Evolutionary conservation across 305 asterid species (phyloP).

Genomic region (Fraxinus floribunda): DNA sequence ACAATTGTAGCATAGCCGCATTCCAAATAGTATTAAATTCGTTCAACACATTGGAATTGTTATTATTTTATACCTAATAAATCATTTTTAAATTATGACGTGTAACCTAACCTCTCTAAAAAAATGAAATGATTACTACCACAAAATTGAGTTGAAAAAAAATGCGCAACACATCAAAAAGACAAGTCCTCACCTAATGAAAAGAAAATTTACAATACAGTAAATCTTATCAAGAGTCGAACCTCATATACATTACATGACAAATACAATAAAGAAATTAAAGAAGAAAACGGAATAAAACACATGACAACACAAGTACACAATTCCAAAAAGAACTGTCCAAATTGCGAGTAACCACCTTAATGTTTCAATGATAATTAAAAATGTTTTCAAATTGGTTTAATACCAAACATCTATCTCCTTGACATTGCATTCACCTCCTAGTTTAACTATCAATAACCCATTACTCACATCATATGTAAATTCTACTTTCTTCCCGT

Average conservation of each 20-base stretch:
- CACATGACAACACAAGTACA: not conserved
- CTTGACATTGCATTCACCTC: constrained; percentile 39
- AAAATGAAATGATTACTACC: not conserved
- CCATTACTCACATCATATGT: constrained; percentile 31
- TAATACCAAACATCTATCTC: constrained; percentile 29
- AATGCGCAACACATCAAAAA: no score
- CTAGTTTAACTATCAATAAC: constrained; percentile 35
- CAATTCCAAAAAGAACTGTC: not conserved
- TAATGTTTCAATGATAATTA: not conserved
- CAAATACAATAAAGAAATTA: not conserved
- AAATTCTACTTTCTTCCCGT: constrained; percentile 30
- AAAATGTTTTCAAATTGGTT: not conserved
- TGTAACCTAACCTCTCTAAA: not conserved
- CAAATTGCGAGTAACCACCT: not conserved
- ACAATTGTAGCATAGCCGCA: not conserved
- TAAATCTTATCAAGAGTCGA: not conserved
- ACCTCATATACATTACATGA: not conserved
- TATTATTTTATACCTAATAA: not conserved
- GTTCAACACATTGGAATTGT: not conserved
- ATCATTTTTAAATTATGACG: not conserved
- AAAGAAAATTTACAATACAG: not conserved
- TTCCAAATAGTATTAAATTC: not conserved
- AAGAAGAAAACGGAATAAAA: not conserved
- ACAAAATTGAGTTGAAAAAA: not conserved
- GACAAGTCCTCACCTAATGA: not conserved